Percentiles rank a stretch among this genome's conserved stretches.
Evolutionary conservation across 2,329 filamentous ascomycete species (phyloP).

Genomic region (Neonectria neomacrospora): DNA sequence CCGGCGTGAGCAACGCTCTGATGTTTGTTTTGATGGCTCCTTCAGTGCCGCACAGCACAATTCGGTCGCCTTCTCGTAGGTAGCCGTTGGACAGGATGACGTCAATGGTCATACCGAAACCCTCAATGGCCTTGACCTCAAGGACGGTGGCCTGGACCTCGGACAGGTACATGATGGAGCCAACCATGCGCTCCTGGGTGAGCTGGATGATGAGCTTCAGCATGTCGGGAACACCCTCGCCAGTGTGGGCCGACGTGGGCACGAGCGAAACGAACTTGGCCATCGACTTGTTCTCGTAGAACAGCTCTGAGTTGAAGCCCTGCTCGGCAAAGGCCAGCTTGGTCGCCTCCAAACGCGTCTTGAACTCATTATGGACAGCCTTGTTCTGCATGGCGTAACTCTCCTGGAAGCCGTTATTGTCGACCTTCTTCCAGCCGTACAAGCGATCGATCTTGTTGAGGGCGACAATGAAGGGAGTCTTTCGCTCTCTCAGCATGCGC

Average conservation of each 20-base stretch:
- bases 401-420: constrained; percentile 98
- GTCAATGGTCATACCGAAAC: constrained; percentile 98
- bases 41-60: constrained; percentile 96
- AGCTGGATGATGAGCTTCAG: constrained; percentile 92
- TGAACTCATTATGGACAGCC: constrained; percentile 93
- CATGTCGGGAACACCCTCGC: constrained; percentile 99
- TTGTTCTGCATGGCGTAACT: constrained; percentile 90
- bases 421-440: constrained; percentile 98
- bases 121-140: constrained; percentile 99
- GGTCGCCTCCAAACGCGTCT: constrained; percentile 87
- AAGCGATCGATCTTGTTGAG: constrained; percentile 99
- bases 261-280: constrained; percentile 93
- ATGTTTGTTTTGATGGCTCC: constrained; percentile 96
- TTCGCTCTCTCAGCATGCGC: constrained; percentile 89
- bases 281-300: constrained; percentile 98
- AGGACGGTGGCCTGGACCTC: constrained; percentile 98
- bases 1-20: constrained; percentile 91
- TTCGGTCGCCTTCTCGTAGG: constrained; percentile 90
- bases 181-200: constrained; percentile 97
- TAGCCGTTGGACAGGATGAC: constrained; percentile 97
- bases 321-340: constrained; percentile 96
- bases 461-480: constrained; percentile 98
- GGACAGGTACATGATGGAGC: constrained; percentile 96
- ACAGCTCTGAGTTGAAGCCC: constrained; percentile 97
- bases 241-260: constrained; percentile 97